Evolutionary conservation across 805 yeast genomes (phyloP).

Genomic region (Candida railenensis): DNA sequence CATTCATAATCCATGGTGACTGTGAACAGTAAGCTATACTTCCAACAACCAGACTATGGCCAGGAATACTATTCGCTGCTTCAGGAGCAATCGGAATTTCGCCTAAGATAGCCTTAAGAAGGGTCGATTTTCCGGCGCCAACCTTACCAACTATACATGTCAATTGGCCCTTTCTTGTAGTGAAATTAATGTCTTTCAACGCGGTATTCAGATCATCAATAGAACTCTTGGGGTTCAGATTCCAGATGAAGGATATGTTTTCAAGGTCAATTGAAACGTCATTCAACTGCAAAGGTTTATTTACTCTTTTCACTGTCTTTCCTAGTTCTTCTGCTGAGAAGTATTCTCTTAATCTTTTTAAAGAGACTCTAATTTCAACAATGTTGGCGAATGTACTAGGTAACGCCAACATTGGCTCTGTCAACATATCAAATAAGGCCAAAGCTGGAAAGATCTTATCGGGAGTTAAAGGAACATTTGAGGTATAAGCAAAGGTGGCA

Average conservation of each 20-base stretch:
- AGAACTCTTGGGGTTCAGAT: constrained; percentile 19
- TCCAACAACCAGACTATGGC: constrained; percentile 22
- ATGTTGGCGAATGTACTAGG: constrained; percentile 28
- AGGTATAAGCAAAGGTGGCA: constrained; percentile 22
- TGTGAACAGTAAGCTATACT: constrained; percentile 39
- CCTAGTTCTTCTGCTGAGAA: constrained; percentile 35
- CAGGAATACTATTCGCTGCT: constrained; percentile 9
- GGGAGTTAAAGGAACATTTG: constrained; percentile 30
- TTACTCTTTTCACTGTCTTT: constrained; percentile 19
- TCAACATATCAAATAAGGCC: constrained; percentile 33
- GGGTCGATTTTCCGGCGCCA: constrained; percentile 40
- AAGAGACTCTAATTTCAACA: constrained; percentile 31
- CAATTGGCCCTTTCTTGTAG: constrained; percentile 33
- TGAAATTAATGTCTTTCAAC: constrained; percentile 27
- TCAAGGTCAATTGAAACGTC: constrained; percentile 24
- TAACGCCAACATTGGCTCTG: constrained; percentile 32
- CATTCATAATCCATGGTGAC: constrained; percentile 40
- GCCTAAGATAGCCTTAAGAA: constrained; percentile 35
- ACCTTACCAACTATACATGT: constrained; percentile 42
- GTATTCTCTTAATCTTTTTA: constrained; percentile 31
- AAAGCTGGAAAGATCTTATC: constrained; percentile 39
- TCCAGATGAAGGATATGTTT: constrained; percentile 36
- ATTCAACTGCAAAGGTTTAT: constrained; percentile 15
- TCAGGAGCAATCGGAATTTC: constrained; percentile 24
- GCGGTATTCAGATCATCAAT: constrained; percentile 19